Conservation (phyloP, 306 rosid species). For the Malus sylvestris region DNA sequence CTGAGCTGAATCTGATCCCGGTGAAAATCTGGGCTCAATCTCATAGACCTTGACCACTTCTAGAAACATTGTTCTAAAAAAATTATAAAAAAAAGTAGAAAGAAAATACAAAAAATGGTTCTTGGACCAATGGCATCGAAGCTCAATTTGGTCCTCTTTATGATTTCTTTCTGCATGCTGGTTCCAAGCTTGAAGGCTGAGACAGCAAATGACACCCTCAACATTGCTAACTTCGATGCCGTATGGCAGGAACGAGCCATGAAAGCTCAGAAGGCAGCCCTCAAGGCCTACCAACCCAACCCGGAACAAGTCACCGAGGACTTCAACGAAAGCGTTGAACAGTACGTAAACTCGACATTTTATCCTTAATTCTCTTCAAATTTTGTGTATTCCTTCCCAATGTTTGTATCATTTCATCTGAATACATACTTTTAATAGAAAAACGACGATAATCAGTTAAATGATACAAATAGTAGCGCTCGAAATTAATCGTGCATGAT, state of each 20-base stretch:
- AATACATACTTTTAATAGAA: too few species aligned
- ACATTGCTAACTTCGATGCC: slow-evolving; percentile 36
- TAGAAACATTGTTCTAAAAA: neutral
- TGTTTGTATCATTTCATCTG: neutral
- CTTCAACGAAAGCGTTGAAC: slow-evolving; percentile 35
- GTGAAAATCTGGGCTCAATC: neutral
- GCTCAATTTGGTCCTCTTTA: slow-evolving; percentile 27
- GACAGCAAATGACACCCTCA: neutral
- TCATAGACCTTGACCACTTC: slow-evolving; percentile 1
- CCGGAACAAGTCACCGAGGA: slow-evolving; percentile 39
- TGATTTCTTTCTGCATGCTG: slow-evolving; percentile 27
- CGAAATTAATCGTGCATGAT: neutral
- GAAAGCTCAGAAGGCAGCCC: slow-evolving; percentile 33
- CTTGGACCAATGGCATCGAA: slow-evolving; percentile 25
- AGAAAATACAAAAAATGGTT: neutral
- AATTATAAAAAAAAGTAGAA: neutral
- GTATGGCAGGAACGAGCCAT: slow-evolving; percentile 19
- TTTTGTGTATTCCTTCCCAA: neutral
- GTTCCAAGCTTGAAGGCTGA: slow-evolving; percentile 43
- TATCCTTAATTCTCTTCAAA: neutral
- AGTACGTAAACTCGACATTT: neutral
- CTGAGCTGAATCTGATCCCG: slow-evolving; percentile 2
- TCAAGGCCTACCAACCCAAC: slow-evolving; percentile 38
- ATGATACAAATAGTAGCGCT: too few species aligned
- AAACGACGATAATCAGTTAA: neutral